Percentiles rank a stretch among this genome's conserved stretches.
These are phyloP conservation scores for Macrophomina tecta DNA, from an alignment of 2,329 filamentous ascomycete species.

Conservation along the genomic window DNA sequence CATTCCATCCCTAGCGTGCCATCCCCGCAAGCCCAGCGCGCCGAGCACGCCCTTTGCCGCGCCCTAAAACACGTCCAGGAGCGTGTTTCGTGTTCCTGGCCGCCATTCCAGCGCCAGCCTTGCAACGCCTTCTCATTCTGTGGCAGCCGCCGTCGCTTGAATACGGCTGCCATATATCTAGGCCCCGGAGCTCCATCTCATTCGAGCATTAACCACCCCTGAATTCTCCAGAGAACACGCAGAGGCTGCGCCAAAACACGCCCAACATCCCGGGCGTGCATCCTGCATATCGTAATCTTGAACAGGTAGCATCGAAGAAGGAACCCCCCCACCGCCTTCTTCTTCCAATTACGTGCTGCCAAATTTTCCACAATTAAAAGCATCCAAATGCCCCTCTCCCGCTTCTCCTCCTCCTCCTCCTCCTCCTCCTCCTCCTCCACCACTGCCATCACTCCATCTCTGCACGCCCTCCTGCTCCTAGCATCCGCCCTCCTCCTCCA, in stretches of 20 bases:
- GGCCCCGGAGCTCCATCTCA: background rate
- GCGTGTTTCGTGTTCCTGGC: background rate
- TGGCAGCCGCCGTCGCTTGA: background rate
- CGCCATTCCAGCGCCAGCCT: slow-evolving; percentile 9
- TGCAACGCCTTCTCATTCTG: slow-evolving; percentile 7
- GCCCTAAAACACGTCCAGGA: slow-evolving; percentile 2
- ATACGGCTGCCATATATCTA: slow-evolving; percentile 9
- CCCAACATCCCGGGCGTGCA: slow-evolving; percentile 17
- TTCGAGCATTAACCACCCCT: slow-evolving; percentile 20
- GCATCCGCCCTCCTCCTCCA: slow-evolving; percentile 2
- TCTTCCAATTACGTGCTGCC: slow-evolving; percentile 5
- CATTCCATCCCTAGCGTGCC: slow-evolving; percentile 9
- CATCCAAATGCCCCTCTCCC: slow-evolving; percentile 11
- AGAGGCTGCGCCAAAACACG: background rate
- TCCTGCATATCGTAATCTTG: slow-evolving; percentile 26
- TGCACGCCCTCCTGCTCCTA: background rate
- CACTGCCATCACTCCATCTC: background rate
- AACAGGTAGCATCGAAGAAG: slow-evolving; percentile 12
- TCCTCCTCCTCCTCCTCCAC: background rate
- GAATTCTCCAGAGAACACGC: slow-evolving; percentile 19
- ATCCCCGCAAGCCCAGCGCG: slow-evolving; percentile 4
- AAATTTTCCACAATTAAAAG: slow-evolving; percentile 23
- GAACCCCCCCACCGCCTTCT: slow-evolving; percentile 10
- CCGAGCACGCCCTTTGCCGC: background rate
- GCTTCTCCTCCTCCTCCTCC: slow-evolving; percentile 12